phyloP scores from a whole-genome alignment of 2,329 filamentous ascomycete genomes.

The Pseudogymnoascus verrucosus region DNA sequence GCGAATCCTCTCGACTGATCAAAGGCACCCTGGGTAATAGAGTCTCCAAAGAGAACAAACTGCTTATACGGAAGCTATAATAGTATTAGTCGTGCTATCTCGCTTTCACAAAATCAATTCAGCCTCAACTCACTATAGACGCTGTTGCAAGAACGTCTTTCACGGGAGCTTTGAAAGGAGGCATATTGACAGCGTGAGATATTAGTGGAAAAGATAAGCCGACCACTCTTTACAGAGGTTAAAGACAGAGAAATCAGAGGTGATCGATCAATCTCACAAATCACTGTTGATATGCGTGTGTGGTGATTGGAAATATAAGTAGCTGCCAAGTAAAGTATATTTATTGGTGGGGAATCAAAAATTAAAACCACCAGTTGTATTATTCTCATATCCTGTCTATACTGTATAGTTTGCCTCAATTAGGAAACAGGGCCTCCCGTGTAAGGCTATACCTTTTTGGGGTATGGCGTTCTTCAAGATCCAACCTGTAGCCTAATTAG shows the following conservation, averaged over 20 bases:
- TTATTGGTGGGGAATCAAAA: not conserved
- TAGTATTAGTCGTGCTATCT: not conserved
- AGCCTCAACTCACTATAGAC: not conserved
- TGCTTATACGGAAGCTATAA: constrained; percentile 34
- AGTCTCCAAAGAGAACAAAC: constrained; percentile 82
- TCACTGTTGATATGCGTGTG: not conserved
- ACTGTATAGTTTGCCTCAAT: not conserved
- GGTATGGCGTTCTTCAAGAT: not conserved
- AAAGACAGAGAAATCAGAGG: not conserved
- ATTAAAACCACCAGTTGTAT: not conserved
- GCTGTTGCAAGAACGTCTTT: not conserved
- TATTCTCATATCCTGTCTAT: not conserved
- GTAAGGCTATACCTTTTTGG: not conserved
- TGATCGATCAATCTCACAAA: not conserved
- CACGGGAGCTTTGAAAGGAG: not conserved
- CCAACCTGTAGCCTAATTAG: not conserved
- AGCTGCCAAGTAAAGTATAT: not conserved
- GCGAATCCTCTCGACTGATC: constrained; percentile 60
- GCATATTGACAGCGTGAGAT: not conserved
- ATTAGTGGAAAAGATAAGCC: not conserved
- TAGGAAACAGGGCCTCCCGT: not conserved
- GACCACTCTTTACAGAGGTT: not conserved
- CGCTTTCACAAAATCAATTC: not conserved
- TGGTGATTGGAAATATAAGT: not conserved
- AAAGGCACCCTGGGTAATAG: constrained; percentile 65